Evolutionary conservation across 2,329 filamentous ascomycete species (phyloP), one percentile per base, ranked within the genome.

Genomic region (Colletotrichum tropicicola): DNA sequence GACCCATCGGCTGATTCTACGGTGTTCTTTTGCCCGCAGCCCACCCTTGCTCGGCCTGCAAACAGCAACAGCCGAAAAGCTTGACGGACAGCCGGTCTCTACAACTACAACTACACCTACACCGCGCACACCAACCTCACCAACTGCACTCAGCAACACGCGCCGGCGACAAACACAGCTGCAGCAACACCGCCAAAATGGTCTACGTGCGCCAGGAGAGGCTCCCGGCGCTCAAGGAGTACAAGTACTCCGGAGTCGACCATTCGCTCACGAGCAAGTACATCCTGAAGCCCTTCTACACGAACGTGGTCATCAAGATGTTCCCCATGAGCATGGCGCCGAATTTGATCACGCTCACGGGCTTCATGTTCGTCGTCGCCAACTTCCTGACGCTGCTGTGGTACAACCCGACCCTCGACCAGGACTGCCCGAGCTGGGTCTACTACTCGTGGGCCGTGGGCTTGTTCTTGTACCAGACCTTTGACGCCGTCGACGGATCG

Each of bases 251-350:
- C 41, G 88, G 89, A 61, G 92, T 98, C 73, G 96, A 99, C 80
- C 92, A 92, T 78, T 97, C 94, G 65, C 84, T 98, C 67, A 85
- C 93, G 41, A 98, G 94, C 69, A 92, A 91, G 78, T 98, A 98
- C 82, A 88, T 99, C 69, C 84, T 99, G 73, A 98, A 99, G 85
- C 96, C 96, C 7, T 99, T 98, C 81, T 99, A 98, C 85, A 97
- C 90, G 74, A 91, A 97, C 80, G 86, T 96, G 70, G 95, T 97
- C 74, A 97, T 99, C 82, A 90, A 95, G 68, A 91, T 91, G 80
- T 98, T 99, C 77, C 96, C 96, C 45, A 92, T 97, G 89, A 92
- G 85, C 76, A 98, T 99, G 94, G 96, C 96, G 77, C 89, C 89
- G 66, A 92, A 92, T 78, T 79, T 91, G 82, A 98, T 98, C 76